Percentiles rank a stretch among this genome's conserved stretches.
phyloP scores from a whole-genome alignment of 305 asterid genomes.

The Fraxinus dipetala region DNA sequence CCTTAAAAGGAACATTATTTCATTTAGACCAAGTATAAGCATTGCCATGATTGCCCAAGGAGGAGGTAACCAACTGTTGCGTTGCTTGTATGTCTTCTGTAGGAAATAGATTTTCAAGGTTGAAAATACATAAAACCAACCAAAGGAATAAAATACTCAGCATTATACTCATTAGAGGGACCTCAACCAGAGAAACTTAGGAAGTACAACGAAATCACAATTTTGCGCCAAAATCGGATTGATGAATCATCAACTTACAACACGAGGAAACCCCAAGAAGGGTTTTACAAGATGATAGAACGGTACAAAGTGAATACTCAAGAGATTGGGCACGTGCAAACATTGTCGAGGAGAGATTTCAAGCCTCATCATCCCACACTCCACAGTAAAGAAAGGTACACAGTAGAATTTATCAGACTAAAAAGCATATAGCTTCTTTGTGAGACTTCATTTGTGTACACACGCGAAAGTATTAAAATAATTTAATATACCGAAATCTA shows the following conservation, averaged over 20 bases:
- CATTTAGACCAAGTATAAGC: constrained; percentile 62
- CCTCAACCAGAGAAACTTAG: neutral
- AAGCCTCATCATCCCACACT: neutral
- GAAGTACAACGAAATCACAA: neutral
- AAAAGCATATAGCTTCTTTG: neutral
- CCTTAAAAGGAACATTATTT: constrained; percentile 68
- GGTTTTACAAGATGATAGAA: neutral
- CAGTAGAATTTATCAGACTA: neutral
- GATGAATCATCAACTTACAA: neutral
- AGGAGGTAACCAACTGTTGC: constrained; percentile 66
- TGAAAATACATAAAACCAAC: neutral
- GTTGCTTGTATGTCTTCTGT: constrained; percentile 52
- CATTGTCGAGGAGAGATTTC: neutral
- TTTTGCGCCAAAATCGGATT: neutral
- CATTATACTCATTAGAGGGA: neutral
- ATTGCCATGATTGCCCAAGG: constrained; percentile 65
- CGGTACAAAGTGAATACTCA: neutral
- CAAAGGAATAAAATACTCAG: neutral
- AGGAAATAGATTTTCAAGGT: neutral
- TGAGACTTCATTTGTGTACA: neutral
- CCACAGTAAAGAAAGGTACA: neutral
- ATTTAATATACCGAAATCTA: neutral
- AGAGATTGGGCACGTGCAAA: neutral
- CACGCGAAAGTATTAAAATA: neutral
- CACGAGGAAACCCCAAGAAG: neutral